Percentiles rank a stretch among this genome's conserved stretches.
Evolutionary conservation across 805 yeast genomes (phyloP).

Genomic region (Barnettozyma sucrosica): DNA sequence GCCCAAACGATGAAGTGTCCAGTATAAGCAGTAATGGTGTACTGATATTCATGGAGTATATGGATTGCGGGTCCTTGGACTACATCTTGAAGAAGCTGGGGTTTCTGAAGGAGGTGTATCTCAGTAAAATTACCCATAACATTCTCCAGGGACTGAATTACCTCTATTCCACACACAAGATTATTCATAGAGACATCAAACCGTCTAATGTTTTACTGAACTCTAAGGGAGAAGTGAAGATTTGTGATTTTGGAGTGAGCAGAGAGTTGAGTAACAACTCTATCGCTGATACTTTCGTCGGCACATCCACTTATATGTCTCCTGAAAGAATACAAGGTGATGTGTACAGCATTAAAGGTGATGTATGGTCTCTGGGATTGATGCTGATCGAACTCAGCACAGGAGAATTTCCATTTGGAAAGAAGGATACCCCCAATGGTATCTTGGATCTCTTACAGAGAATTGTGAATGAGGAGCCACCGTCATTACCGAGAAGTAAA

Average conservation of each 20-base stretch:
- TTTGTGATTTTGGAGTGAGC: constrained; percentile 96
- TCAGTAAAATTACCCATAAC: constrained; percentile 68
- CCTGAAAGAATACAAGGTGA: constrained; percentile 98
- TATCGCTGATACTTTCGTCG: constrained; percentile 95
- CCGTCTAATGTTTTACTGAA: constrained; percentile 91
- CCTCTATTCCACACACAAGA: constrained; percentile 75
- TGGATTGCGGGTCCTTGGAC: constrained; percentile 92
- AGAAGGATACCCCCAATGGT: constrained; percentile 67
- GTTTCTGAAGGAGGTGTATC: constrained; percentile 58
- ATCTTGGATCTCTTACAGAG: constrained; percentile 86
- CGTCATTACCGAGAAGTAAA: constrained; percentile 47
- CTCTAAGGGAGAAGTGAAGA: constrained; percentile 78
- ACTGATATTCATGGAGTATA: constrained; percentile 90
- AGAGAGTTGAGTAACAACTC: constrained; percentile 83
- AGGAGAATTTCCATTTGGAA: constrained; percentile 76
- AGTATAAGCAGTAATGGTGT: constrained; percentile 49
- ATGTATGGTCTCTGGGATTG: constrained; percentile 94
- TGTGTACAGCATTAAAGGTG: constrained; percentile 89
- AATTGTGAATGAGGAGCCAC: constrained; percentile 91
- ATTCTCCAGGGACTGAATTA: constrained; percentile 79
- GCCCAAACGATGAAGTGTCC: constrained; percentile 16
- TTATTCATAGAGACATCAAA: constrained; percentile 93
- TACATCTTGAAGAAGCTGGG: constrained; percentile 59
- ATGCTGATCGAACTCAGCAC: constrained; percentile 85
- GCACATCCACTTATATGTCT: constrained; percentile 95